A percentile compares a stretch with the other conserved stretches of the same genome.
Evolutionary conservation across 2,329 filamentous ascomycete species (phyloP).

Genomic region (Neocatenulostroma microsporum): DNA sequence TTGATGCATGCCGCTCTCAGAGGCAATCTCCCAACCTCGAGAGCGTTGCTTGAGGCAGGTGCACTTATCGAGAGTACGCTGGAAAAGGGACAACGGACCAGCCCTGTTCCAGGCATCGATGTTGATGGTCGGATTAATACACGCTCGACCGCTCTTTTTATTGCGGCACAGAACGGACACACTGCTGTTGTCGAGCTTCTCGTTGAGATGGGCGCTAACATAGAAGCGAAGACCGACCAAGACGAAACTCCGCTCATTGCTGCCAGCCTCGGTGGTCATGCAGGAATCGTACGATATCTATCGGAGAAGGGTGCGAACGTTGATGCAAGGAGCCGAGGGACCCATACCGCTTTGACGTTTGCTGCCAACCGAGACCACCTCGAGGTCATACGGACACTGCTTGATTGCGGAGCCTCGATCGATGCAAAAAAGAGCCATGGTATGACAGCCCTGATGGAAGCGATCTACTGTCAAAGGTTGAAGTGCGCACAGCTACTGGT

Average conservation of each 20-base stretch:
- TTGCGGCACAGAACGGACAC: conserved; percentile 1
- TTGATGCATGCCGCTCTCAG: not conserved
- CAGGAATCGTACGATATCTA: not conserved
- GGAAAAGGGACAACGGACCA: not conserved
- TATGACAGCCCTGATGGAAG: conserved; percentile 1
- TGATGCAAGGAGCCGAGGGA: not conserved
- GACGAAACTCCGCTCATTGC: not conserved
- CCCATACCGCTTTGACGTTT: not conserved
- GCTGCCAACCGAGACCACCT: conserved; percentile 1
- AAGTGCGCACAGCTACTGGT: not conserved
- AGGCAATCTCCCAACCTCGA: not conserved
- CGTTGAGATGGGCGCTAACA: not conserved
- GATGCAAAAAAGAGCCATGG: conserved; percentile 1
- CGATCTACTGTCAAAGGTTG: not conserved
- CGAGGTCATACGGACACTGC: conserved; percentile 1
- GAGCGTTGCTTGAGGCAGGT: not conserved
- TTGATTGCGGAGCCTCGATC: not conserved
- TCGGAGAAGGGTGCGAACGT: not conserved
- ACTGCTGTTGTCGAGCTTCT: conserved; percentile 1
- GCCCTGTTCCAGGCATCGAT: conserved; percentile 1
- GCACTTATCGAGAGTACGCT: not conserved
- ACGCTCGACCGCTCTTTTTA: not conserved
- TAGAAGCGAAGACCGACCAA: conserved; percentile 1
- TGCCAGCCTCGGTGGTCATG: not conserved
- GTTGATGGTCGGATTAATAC: not conserved